Evolutionary conservation across 73 alveolate species (phyloP), one percentile per base, ranked within the genome.

Genomic region (Paramecium caudatum): DNA sequence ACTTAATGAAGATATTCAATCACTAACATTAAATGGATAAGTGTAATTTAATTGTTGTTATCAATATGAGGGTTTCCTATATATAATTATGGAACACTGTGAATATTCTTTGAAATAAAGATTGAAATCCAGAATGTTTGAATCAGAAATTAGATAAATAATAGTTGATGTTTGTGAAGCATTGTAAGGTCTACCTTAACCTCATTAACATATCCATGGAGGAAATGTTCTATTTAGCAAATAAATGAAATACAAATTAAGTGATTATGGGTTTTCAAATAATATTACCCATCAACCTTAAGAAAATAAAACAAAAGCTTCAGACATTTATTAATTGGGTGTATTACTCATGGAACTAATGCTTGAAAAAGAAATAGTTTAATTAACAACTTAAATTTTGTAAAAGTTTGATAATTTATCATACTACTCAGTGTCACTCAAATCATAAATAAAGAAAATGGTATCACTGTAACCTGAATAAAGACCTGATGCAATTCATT

Each of bases 131-230:
- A 65, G 83, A 65, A 49, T 65, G 0, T 65, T 32, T 32, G 83
- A 65, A 34, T 65, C 83, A 13, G 83, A 65, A 15, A 33, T 65
- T 0, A 27, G 83, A 65, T 36, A 65, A 21, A 65, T 65, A 3
- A 30, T 65, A 33, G 47, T 33, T 32, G 83, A 65, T 65, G 49
- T 65, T 8, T 65, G 83, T 12, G 83, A 65, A n/a, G 49, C 49
- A 0, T 15, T 65, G 25, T 32, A 65, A 12, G 17, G 34, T 5
- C 34, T 65, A 36, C 83, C 83, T n/a, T 33, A 65, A 33, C 83
- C 83, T 30, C 83, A 65, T 33, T 65, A 32, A 33, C 83, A 65
- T 33, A 65, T 65, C 16, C 83, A 65, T 65, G 83, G 83, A 12
- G 83, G 83, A 33, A 65, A 65, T 32, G 49, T 65, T 4, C 34